Base-by-base conservation (phyloP, 495 filamentous ascomycete genomes). In the Annulohypoxylon maeteangense region DNA sequence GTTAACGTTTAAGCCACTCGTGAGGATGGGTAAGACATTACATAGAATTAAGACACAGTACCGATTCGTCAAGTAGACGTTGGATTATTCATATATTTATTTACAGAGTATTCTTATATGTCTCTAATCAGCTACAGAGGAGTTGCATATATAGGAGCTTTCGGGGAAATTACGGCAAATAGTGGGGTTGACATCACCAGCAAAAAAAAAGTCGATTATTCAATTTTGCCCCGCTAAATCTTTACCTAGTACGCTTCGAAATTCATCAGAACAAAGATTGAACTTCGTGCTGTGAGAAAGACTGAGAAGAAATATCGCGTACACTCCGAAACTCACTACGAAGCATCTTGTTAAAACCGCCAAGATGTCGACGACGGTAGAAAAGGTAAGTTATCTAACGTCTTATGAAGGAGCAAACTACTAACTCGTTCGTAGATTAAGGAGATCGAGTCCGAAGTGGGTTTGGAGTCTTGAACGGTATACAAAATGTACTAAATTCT, bases 361-460 rank as follows among this genome's bases (percentile, higher is more conserved):
- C 86, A 93, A 81, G 68, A 98, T 98, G 94, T 86, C 94, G 86
- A 98, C 94, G 66, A 98, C 94, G 44, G 93, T 96, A 76, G 94
- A 98, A 64, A 98, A 98, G 92, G 93, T 93, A 77, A 70, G 85
- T 78, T 57, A 29, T 34, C 54, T 55, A 60, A 53, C 7, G 25
- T 45, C 5, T 44, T 18, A 36, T 31, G 18, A 48, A 34, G 16
- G 7, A 47, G 23, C 12, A 11, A 45, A 4, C 20, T 61, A 54
- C 73, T 77, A 57, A 73, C 67, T 32, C 34, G 42, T 58, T 61
- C 58, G 80, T 81, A 98, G 93, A 99, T 99, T 86, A 99, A 97
- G 81, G 93, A 94, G 76, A 90, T 98, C 79, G 95, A 99, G 92
- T 83, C 91, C 84, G 95, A 98, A 83, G 91, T 88, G 84, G 76